Percentiles rank a stretch among this genome's conserved stretches.
Evolutionary conservation across 768 basidiomycete genomes (phyloP).

Genomic region (Mycena metata): DNA sequence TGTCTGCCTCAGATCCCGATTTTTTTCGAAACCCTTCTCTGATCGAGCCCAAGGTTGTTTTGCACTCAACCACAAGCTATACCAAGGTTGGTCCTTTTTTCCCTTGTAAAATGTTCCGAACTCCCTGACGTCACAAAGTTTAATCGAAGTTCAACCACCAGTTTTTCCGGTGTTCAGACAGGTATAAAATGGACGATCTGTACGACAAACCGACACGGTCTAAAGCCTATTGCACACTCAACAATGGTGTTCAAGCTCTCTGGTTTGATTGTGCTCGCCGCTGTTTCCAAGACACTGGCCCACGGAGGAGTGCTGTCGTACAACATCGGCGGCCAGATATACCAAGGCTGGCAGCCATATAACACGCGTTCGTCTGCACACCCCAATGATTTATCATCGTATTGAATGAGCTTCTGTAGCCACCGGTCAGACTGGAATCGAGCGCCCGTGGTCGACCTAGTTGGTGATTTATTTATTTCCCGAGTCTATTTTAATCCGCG

Average conservation of each 20-base stretch:
- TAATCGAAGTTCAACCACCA: not conserved
- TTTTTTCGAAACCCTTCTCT: too few relatives aligned
- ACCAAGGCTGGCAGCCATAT: constrained; percentile 59
- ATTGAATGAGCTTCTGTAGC: constrained; percentile 26
- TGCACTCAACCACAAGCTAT: too few relatives aligned
- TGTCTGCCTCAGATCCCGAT: not conserved
- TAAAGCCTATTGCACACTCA: not conserved
- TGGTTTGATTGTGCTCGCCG: constrained; percentile 43
- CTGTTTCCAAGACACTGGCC: constrained; percentile 51
- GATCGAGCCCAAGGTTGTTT: too few relatives aligned
- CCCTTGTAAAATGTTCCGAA: not conserved
- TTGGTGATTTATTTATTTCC: constrained; percentile 38
- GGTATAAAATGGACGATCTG: constrained; percentile 11
- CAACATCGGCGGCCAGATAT: constrained; percentile 53
- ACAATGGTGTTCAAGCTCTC: constrained; percentile 39
- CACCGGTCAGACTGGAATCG: constrained; percentile 56
- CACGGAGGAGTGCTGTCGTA: constrained; percentile 63
- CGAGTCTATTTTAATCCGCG: not conserved
- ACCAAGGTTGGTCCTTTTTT: not conserved
- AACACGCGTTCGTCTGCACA: constrained; percentile 44
- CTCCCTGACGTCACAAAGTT: constrained; percentile 2
- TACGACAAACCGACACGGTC: not conserved
- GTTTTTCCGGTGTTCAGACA: constrained; percentile 25
- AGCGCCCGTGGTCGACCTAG: constrained; percentile 62
- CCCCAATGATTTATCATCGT: too few relatives aligned